Evolutionary conservation across 345 rosid genomes (phyloP), one percentile per base, ranked within the genome.

Genomic region (Brassica incana): DNA sequence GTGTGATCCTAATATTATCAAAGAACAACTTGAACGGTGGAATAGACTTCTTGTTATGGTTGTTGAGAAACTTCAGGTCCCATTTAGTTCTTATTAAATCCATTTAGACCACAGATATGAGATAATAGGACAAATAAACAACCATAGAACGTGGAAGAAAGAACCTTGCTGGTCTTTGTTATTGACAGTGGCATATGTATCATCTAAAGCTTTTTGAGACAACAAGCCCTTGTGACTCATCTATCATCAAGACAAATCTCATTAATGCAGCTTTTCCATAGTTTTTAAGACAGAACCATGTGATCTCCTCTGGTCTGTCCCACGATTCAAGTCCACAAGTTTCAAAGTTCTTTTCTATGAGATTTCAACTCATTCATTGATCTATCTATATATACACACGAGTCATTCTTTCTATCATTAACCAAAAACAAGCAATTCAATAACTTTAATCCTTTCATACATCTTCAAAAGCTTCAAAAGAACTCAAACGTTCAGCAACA

Each of bases 271-370:
- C 11, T 23, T 23, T 52, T 74, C 45, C 8, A 23, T 52, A 5
- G 64, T 59, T 69, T 4, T 36, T 5, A 23, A 67, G 78, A 79
- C 82, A 79, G 5, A 73, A 33, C 78, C 82, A 68, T 74, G 75
- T 79, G 82, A 67, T 79, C 40, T 67, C 6, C 12, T 45, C 56
- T 36, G 10, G 6, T 16, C 30, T 67, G 78, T 59, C 82, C 73
- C 65, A 79, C 68, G 3, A 62, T 79, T 33, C 14, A 29, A 67
- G 8, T 67, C 69, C 45, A 79, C 78, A 59, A 48, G 23, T 79
- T 78, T 66, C 67, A 78, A 29, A n/a, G 67, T 54, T 54, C 58
- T 18, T 77, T 72, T 18, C 48, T 27, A 10, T 72, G 2, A 32
- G 23, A 65, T 11, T 65, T 64, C 33, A 78, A 52, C 45, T 29